These are phyloP conservation scores for Ascochyta rabiei DNA, from an alignment of 2,329 filamentous ascomycete species.

Conservation along the genomic window DNA sequence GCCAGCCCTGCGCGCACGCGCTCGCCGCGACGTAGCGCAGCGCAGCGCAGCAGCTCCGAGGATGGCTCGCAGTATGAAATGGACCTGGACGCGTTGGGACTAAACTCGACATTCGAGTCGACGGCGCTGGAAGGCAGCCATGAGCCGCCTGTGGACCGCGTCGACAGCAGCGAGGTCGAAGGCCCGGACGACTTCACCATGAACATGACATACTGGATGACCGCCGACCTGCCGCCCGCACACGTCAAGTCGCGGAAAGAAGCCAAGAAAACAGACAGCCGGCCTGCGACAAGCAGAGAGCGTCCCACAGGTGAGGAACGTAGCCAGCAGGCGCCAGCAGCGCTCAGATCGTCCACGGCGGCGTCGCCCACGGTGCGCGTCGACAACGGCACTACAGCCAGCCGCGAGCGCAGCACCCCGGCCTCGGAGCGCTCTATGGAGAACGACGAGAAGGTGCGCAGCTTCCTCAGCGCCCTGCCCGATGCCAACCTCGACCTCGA, in stretches of 20 bases:
- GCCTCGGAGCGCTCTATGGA: slow-evolving; percentile 44
- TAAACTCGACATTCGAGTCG: slow-evolving; percentile 45
- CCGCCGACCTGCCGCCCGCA: slow-evolving; percentile 38
- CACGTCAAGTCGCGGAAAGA: slow-evolving; percentile 44
- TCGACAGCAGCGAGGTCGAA: slow-evolving; percentile 49
- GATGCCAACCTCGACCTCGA: slow-evolving; percentile 46
- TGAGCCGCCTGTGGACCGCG: slow-evolving; percentile 42
- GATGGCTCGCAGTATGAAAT: slow-evolving; percentile 48
- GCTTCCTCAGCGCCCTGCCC: slow-evolving; percentile 46
- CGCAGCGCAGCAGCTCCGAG: slow-evolving; percentile 34
- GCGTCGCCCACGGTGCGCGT: slow-evolving; percentile 30
- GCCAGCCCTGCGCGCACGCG: slow-evolving; percentile 38
- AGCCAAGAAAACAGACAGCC: slow-evolving; percentile 21
- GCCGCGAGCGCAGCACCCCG: slow-evolving; percentile 27
- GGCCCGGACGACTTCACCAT: slow-evolving; percentile 51
- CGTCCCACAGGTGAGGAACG: slow-evolving; percentile 25
- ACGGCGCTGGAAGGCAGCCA: slow-evolving; percentile 37
- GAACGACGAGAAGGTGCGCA: slow-evolving; percentile 47
- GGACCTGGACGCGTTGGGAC: slow-evolving; percentile 47
- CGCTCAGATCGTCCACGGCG: slow-evolving; percentile 21
- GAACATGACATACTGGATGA: slow-evolving; percentile 54
- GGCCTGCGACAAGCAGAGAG: slow-evolving; percentile 27
- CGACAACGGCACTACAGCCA: slow-evolving; percentile 28
- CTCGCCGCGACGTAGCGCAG: slow-evolving; percentile 36
- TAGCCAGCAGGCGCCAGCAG: slow-evolving; percentile 15